phyloP scores from a whole-genome alignment of 129 eudicot genomes.

The Arctium lappa region DNA sequence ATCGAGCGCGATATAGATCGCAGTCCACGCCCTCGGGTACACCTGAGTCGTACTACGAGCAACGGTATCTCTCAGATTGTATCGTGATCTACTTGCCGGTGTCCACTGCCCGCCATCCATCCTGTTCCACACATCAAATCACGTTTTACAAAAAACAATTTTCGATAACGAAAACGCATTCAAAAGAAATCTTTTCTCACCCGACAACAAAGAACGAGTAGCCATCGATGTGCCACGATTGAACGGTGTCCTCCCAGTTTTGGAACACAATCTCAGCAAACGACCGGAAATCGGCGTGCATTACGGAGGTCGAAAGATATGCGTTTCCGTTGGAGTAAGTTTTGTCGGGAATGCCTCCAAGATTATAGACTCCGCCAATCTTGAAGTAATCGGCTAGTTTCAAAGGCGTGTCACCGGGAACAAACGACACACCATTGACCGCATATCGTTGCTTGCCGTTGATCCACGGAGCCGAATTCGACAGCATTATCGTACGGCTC shows the following conservation, averaged over 20 bases:
- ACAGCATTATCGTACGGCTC: constrained; percentile 71
- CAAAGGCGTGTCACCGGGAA: constrained; percentile 73
- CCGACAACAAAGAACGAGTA: constrained; percentile 98
- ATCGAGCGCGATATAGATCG: constrained; percentile 68
- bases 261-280: constrained; percentile 86
- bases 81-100: constrained; percentile 47
- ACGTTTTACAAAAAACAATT: neutral
- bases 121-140: constrained; percentile 25
- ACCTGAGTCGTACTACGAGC: constrained; percentile 68
- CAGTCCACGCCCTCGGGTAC: constrained; percentile 73
- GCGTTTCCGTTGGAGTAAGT: constrained; percentile 45
- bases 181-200: constrained; percentile 23
- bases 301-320: constrained; percentile 72
- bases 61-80: constrained; percentile 59
- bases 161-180: neutral
- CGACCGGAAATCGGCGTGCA: constrained; percentile 78
- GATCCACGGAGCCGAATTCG: constrained; percentile 83
- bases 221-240: constrained; percentile 93
- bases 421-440: constrained; percentile 79
- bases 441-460: constrained; percentile 88
- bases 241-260: constrained; percentile 83
- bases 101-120: constrained; percentile 82
- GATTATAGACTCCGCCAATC: constrained; percentile 68
- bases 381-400: constrained; percentile 88
- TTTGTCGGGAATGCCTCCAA: constrained; percentile 74